Conservation (phyloP, 163 green algal genomes). For the Prototheca wickerhamii region DNA sequence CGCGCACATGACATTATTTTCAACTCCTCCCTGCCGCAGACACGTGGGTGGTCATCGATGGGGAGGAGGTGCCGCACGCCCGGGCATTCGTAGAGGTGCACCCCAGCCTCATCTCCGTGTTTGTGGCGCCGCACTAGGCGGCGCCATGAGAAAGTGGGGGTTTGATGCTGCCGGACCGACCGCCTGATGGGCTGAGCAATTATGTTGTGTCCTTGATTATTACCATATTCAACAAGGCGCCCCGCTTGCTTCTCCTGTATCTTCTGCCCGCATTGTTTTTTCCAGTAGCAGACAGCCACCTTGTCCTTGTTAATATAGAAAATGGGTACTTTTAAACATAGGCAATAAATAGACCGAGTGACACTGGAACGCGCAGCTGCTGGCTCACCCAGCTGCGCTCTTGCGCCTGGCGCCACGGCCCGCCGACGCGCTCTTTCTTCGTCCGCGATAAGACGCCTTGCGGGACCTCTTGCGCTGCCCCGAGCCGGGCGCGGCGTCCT, state of each 20-base stretch:
- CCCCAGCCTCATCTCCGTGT: constrained; percentile 25
- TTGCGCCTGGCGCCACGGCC: too few species aligned
- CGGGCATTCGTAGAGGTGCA: constrained; percentile 40
- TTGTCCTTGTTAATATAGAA: neutral
- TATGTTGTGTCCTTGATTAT: neutral
- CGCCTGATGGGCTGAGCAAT: neutral
- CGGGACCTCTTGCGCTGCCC: too few species aligned
- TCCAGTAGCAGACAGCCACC: neutral
- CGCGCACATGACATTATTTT: neutral
- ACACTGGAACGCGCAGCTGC: too few species aligned
- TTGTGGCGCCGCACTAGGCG: constrained; percentile 6
- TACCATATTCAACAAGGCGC: neutral
- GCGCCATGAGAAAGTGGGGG: neutral
- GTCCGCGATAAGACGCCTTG: too few species aligned
- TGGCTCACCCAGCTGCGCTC: too few species aligned
- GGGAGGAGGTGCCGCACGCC: constrained; percentile 30
- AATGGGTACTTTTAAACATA: too few species aligned
- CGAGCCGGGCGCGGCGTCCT: too few species aligned
- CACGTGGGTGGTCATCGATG: constrained; percentile 52
- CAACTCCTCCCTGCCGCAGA: constrained; percentile 4
- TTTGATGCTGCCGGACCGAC: neutral
- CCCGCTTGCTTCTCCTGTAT: neutral
- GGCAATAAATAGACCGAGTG: too few species aligned
- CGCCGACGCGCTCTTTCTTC: too few species aligned
- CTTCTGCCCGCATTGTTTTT: constrained; percentile 2